Evolutionary conservation across 139 green algal species (phyloP).

Genomic region (Chlamydomonas sp.): DNA sequence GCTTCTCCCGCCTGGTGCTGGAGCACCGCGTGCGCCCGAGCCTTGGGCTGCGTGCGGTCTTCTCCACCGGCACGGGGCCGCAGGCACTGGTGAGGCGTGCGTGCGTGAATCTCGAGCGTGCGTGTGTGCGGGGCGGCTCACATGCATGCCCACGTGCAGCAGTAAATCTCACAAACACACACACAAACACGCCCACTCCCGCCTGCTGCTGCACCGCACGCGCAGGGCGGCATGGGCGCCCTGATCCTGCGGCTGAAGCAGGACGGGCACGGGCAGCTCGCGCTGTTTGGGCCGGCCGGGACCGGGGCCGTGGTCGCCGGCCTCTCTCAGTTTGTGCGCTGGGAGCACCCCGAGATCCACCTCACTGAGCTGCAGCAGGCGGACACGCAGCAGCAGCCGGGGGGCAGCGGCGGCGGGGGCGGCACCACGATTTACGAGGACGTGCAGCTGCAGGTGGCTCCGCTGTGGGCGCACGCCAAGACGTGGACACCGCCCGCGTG

Average conservation of each 20-base stretch:
- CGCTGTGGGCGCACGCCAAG: not conserved
- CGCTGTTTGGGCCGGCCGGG: slow-evolving; percentile 27
- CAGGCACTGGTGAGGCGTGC: slow-evolving; percentile 16
- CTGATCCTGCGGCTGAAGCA: slow-evolving; percentile 61
- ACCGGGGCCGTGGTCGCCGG: slow-evolving; percentile 18
- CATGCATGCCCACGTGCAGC: no score
- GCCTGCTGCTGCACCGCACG: slow-evolving; percentile 1
- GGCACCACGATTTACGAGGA: not conserved
- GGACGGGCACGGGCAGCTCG: slow-evolving; percentile 52
- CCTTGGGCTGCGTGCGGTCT: slow-evolving; percentile 25
- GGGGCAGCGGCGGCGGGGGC: not conserved
- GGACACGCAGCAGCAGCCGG: not conserved
- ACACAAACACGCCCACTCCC: not conserved
- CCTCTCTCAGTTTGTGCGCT: slow-evolving; percentile 47
- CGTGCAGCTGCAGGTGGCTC: not conserved
- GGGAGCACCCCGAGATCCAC: slow-evolving; percentile 43
- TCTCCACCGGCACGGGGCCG: slow-evolving; percentile 19
- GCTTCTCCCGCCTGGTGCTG: slow-evolving; percentile 54
- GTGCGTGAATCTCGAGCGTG: no score
- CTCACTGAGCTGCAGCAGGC: slow-evolving; percentile 23
- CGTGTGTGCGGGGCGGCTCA: no score
- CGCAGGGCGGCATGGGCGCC: slow-evolving; percentile 44
- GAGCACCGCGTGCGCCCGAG: slow-evolving; percentile 59
- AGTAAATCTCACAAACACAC: no score
- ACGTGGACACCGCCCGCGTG: no score